A percentile compares a stretch with the other conserved stretches of the same genome.
These are phyloP conservation scores for Phlyctochytrium planicorne DNA, from an alignment of 192 early-diverging fungal genomes.

Conservation along the genomic window DNA sequence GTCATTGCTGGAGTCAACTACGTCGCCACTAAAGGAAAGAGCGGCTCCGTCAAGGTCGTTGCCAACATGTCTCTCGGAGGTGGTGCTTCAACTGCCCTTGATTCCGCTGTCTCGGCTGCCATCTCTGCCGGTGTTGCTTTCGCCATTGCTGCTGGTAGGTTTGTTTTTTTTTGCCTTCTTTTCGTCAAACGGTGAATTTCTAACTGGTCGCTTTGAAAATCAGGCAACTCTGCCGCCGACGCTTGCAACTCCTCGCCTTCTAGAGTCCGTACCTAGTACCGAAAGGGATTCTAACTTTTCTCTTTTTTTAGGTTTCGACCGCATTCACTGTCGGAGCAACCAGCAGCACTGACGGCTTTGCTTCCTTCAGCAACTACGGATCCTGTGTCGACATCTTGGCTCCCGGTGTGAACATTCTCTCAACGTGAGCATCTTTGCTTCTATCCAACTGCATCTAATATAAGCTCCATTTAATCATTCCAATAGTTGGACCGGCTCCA, in stretches of 20 bases:
- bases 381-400: constrained; percentile 60
- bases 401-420: constrained; percentile 47
- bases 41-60: constrained; percentile 15
- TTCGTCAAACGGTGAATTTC: too few relatives aligned
- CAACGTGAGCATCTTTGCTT: constrained; percentile 34
- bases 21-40: constrained; percentile 23
- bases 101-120: neutral
- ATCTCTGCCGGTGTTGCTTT: neutral
- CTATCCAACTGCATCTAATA: too few relatives aligned
- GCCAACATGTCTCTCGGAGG: constrained; percentile 74
- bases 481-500: neutral
- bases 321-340: constrained; percentile 76
- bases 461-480: too few relatives aligned
- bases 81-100: constrained; percentile 47
- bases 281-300: too few relatives aligned
- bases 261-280: too few relatives aligned
- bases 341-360: constrained; percentile 51
- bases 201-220: too few relatives aligned
- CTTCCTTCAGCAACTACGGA: constrained; percentile 74
- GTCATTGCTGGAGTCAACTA: constrained; percentile 33
- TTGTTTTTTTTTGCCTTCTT: too few relatives aligned
- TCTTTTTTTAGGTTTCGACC: too few relatives aligned
- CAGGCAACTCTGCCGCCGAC: constrained; percentile 36
- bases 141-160: neutral
- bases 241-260: constrained; percentile 65